Base-by-base conservation (phyloP, 441 rosid species). In the Euphorbia celastroides region DNA sequence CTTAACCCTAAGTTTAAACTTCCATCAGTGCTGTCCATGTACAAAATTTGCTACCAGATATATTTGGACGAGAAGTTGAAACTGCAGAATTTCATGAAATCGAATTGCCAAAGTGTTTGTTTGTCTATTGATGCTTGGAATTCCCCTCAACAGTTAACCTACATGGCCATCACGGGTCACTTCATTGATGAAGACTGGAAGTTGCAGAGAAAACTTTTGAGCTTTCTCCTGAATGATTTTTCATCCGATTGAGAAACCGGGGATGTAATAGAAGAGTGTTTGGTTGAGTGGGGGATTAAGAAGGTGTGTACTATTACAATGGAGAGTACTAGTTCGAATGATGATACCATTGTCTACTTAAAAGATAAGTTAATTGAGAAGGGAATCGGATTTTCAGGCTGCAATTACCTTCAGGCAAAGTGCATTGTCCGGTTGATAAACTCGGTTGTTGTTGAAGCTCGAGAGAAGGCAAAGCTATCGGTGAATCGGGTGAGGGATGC, bases 241-340 rank as follows among this genome's bases (percentile, higher is more conserved):
- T 4, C 38, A 34, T 34, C 11, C 10, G 55, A 25, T 50, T 19
- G 20, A 0, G 55, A 50, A n/a, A 50, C 20, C 9, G 22, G 55
- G 6, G 20, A 7, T 7, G 56, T 5, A 27, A 12, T 68, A 3
- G 32, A 58, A 20, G 10, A 5, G 1, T 44, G 32, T 58, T 68
- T 68, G 58, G 6, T 58, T 11, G 57, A 68, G 3, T 30, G 36
- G 48, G 65, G 58, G 19, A n/a, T 59, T 8, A 22, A 59, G 0
- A 59, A 30, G 2, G 23, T 59, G 30, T 69, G 71, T 60, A 51
- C 71, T 42, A 42, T 77, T 44, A 55, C 26, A 0, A 57, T 68
- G 16, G 71, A 71, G 16, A 71, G 59, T 44, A 52, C 30, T n/a
- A 46, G 60, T 32, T 65, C 55, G 14, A 65, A 65, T 48, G 66